These are phyloP conservation scores for Kurtzmaniella cleridarum DNA, from an alignment of 805 yeast genomes.

Conservation along the genomic window DNA sequence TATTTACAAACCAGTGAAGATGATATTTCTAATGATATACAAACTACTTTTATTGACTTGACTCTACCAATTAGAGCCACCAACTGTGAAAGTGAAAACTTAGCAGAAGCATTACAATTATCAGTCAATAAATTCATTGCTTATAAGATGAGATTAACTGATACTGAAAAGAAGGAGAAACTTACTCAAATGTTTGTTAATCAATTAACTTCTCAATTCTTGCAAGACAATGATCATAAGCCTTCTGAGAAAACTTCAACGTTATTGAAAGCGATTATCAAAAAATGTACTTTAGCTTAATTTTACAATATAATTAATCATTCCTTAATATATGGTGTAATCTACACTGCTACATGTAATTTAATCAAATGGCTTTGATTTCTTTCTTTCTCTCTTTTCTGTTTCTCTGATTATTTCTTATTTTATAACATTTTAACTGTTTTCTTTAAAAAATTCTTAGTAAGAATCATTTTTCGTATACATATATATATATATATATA, in stretches of 20 bases:
- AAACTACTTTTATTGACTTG: slow-evolving; percentile 48
- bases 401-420: not conserved
- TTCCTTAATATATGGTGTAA: no score
- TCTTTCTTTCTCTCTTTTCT: not conserved
- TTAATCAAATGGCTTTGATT: no score
- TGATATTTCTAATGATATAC: slow-evolving; percentile 24
- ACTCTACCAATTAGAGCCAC: slow-evolving; percentile 62
- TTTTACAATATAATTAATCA: no score
- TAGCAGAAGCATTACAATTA: slow-evolving; percentile 58
- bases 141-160: slow-evolving; percentile 41
- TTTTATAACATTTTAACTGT: not conserved
- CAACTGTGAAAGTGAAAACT: slow-evolving; percentile 30
- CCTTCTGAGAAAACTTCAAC: slow-evolving; percentile 20
- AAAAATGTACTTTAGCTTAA: slow-evolving; percentile 24
- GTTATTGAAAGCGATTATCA: slow-evolving; percentile 36
- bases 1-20: slow-evolving; percentile 40
- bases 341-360: no score
- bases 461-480: no score
- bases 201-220: slow-evolving; percentile 20
- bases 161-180: slow-evolving; percentile 22
- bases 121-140: slow-evolving; percentile 69
- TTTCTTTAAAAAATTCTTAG: no score
- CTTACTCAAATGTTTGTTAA: slow-evolving; percentile 26
- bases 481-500: not conserved
- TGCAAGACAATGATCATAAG: slow-evolving; percentile 14